phyloP scores from a whole-genome alignment of 2,329 filamentous ascomycete genomes.

The Aspergillus glaucus region DNA sequence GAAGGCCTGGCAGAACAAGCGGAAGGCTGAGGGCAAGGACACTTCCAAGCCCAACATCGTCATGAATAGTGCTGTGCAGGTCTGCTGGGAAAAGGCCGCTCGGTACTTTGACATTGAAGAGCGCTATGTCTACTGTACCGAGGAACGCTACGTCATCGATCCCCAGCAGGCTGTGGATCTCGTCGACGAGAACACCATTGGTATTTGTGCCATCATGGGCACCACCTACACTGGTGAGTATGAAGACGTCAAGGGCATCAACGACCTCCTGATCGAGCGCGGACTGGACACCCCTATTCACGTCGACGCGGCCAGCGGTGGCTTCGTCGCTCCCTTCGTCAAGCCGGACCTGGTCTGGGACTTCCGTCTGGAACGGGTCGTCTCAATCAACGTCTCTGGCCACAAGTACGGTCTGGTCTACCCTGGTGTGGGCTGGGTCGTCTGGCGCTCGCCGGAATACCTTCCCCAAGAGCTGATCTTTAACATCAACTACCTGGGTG shows the following conservation, averaged over 20 bases:
- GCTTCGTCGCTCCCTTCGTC: constrained; percentile 89
- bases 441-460: constrained; percentile 79
- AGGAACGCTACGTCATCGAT: constrained; percentile 58
- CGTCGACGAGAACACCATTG: constrained; percentile 69
- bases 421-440: constrained; percentile 87
- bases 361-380: constrained; percentile 80
- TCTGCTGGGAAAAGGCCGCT: constrained; percentile 92
- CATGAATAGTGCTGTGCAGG: constrained; percentile 94
- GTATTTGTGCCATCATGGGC: constrained; percentile 84
- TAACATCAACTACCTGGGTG: constrained; percentile 98
- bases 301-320: constrained; percentile 85
- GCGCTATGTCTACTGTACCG: constrained; percentile 63
- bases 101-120: constrained; percentile 92
- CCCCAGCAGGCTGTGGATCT: constrained; percentile 56
- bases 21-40: constrained; percentile 75
- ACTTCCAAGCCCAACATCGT: constrained; percentile 78
- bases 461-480: constrained; percentile 90
- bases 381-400: constrained; percentile 89
- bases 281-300: constrained; percentile 80
- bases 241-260: constrained; percentile 87
- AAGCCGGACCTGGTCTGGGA: constrained; percentile 82
- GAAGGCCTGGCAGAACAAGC: constrained; percentile 83
- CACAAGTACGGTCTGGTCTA: constrained; percentile 82
- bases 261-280: constrained; percentile 72
- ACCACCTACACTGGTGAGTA: constrained; percentile 96